A percentile compares a stretch with the other conserved stretches of the same genome.
Evolutionary conservation across 768 basidiomycete species (phyloP).

Genomic region (Cystofilobasidium bisporidii): DNA sequence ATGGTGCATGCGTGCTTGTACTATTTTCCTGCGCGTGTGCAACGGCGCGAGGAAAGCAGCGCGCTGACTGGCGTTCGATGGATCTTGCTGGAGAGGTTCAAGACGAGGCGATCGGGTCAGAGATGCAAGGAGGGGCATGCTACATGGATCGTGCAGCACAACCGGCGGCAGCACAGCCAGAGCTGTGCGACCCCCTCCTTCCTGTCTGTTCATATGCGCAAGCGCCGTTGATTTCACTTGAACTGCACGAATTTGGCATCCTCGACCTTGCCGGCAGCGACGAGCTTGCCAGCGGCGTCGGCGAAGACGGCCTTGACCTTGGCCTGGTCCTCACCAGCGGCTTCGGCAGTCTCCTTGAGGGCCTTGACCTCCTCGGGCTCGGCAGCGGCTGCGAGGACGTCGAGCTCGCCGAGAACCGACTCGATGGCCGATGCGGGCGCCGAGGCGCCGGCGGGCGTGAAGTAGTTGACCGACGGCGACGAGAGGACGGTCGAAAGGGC

Average conservation of each 20-base stretch:
- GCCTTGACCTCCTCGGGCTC: constrained; percentile 43
- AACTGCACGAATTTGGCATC: constrained; percentile 25
- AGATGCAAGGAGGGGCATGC: no score
- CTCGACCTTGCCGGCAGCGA: constrained; percentile 18
- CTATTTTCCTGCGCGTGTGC: no score
- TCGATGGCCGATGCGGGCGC: constrained; percentile 41
- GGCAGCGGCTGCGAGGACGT: constrained; percentile 39
- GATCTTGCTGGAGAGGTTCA: no score
- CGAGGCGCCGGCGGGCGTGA: constrained; percentile 39
- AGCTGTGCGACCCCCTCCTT: no score
- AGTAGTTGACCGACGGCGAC: constrained; percentile 41
- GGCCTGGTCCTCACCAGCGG: constrained; percentile 38
- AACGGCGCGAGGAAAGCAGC: no score
- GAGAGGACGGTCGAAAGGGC: constrained; percentile 42
- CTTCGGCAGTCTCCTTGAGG: constrained; percentile 42
- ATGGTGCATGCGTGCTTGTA: no score
- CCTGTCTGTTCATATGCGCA: no score
- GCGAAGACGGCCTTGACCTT: constrained; percentile 31
- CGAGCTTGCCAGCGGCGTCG: constrained; percentile 8
- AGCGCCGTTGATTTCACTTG: background rate
- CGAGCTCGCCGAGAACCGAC: constrained; percentile 43
- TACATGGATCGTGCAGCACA: no score
- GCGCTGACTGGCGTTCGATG: no score
- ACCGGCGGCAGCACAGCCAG: no score
- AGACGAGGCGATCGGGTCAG: no score